Conservation (phyloP, 805 yeast species). For the Citeromyces matritensis region DNA sequence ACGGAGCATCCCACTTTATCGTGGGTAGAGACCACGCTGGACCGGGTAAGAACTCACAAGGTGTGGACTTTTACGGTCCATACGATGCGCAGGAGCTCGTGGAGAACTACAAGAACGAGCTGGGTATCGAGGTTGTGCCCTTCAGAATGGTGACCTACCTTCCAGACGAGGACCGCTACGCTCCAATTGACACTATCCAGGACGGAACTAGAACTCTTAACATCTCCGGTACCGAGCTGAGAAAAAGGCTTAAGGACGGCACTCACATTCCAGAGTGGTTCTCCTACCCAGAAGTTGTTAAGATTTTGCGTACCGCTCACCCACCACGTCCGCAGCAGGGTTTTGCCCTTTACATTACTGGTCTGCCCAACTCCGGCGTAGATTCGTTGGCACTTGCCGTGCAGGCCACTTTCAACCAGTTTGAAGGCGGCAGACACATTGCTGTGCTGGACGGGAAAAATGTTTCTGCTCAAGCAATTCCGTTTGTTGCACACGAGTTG, state of each 20-base stretch:
- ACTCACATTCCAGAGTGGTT: conserved; percentile 92
- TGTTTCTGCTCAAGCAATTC: conserved; percentile 22
- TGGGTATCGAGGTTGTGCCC: conserved; percentile 84
- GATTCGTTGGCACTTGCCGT: conserved; percentile 68
- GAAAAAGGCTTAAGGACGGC: conserved; percentile 78
- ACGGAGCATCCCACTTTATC: conserved; percentile 93
- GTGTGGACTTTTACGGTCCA: conserved; percentile 92
- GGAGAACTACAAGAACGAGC: conserved; percentile 57
- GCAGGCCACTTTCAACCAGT: conserved; percentile 83
- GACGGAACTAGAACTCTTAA: conserved; percentile 69
- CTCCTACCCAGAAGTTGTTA: conserved; percentile 92
- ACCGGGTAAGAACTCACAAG: conserved; percentile 78
- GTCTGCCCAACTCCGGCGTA: conserved; percentile 42
- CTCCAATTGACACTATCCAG: conserved; percentile 88
- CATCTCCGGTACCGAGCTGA: conserved; percentile 88
- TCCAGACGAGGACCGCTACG: conserved; percentile 90
- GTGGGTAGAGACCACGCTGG: conserved; percentile 99
- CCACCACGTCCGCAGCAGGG: conserved; percentile 90
- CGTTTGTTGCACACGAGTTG: conserved; percentile 59
- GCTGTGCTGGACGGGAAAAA: conserved; percentile 29
- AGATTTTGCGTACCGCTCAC: conserved; percentile 77
- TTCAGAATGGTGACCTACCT: conserved; percentile 94
- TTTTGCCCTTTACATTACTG: conserved; percentile 58
- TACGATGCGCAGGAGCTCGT: conserved; percentile 92
- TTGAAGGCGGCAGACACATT: conserved; percentile 71